phyloP scores from a whole-genome alignment of 768 basidiomycete species.

The Termitomyces sp. region DNA sequence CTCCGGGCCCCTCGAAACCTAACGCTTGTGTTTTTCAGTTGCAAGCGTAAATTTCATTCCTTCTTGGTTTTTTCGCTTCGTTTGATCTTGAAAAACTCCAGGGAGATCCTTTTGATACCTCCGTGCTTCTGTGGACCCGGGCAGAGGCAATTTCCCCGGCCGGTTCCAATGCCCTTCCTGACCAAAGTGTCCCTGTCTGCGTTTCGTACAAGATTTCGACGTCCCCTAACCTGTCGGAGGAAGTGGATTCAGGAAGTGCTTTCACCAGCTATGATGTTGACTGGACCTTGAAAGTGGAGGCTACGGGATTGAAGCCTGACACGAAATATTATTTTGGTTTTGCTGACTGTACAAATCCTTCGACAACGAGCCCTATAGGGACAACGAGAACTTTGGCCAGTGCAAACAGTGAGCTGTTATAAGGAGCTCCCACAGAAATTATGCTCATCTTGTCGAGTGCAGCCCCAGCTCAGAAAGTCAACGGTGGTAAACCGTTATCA shows the following conservation, averaged over 20 bases:
- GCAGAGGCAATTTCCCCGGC: conserved; percentile 35
- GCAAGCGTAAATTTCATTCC: not conserved
- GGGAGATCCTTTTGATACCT: conserved; percentile 10
- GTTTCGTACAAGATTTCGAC: conserved; percentile 43
- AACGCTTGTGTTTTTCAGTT: not conserved
- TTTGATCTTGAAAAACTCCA: conserved; percentile 13
- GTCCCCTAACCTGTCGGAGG: conserved; percentile 29
- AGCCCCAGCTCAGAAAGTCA: not conserved
- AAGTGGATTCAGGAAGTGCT: conserved; percentile 41
- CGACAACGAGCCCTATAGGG: conserved; percentile 43
- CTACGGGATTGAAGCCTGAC: conserved; percentile 44
- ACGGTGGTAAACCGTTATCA: not conserved
- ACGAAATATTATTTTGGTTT: conserved; percentile 46
- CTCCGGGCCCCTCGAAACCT: not conserved
- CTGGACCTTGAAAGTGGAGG: conserved; percentile 60
- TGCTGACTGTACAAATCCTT: conserved; percentile 45
- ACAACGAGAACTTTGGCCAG: conserved; percentile 36
- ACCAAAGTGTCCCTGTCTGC: conserved; percentile 36
- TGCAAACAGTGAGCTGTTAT: not conserved
- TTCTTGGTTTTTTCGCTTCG: not conserved
- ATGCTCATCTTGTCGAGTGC: not conserved
- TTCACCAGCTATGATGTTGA: conserved; percentile 59
- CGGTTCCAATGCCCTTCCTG: not conserved
- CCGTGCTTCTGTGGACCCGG: conserved; percentile 42
- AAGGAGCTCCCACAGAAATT: not conserved